Conservation (phyloP, 805 yeast genomes). For the Brettanomyces nanus region DNA sequence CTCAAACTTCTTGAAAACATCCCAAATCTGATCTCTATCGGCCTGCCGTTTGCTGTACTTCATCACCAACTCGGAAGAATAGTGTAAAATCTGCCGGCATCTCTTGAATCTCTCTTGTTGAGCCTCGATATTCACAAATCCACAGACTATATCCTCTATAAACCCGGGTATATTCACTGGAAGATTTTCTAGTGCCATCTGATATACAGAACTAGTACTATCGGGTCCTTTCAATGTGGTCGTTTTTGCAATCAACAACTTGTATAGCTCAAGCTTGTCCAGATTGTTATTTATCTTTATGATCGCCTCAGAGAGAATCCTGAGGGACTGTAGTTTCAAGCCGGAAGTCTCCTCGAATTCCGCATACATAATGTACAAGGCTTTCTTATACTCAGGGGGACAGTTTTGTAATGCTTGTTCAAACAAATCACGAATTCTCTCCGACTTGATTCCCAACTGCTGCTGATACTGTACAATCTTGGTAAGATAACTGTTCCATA, state of each 20-base stretch:
- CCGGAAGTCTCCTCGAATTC: conserved; percentile 55
- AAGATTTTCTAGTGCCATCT: conserved; percentile 36
- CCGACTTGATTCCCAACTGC: conserved; percentile 31
- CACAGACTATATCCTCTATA: conserved; percentile 34
- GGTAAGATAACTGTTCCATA: conserved; percentile 63
- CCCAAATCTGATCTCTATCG: conserved; percentile 41
- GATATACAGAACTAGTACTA: conserved; percentile 40
- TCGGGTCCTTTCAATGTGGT: conserved; percentile 31
- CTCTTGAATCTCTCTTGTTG: conserved; percentile 43
- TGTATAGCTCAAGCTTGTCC: conserved; percentile 34
- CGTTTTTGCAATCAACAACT: conserved; percentile 33
- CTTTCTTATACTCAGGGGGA: conserved; percentile 38
- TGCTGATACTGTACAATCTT: conserved; percentile 32
- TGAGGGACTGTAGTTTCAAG: conserved; percentile 35
- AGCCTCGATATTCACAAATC: conserved; percentile 53
- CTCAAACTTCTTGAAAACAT: conserved; percentile 69
- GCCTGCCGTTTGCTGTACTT: conserved; percentile 22
- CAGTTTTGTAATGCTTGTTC: conserved; percentile 54
- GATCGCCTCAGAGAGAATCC: conserved; percentile 36
- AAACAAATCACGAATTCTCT: conserved; percentile 63
- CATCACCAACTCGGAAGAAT: conserved; percentile 38
- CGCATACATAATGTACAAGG: conserved; percentile 48
- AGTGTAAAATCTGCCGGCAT: conserved; percentile 54
- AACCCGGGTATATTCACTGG: conserved; percentile 22
- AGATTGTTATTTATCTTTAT: conserved; percentile 20